Evolutionary conservation across 176 grass and related monocot species (phyloP).

Genomic region (Rhynchospora breviuscula): DNA sequence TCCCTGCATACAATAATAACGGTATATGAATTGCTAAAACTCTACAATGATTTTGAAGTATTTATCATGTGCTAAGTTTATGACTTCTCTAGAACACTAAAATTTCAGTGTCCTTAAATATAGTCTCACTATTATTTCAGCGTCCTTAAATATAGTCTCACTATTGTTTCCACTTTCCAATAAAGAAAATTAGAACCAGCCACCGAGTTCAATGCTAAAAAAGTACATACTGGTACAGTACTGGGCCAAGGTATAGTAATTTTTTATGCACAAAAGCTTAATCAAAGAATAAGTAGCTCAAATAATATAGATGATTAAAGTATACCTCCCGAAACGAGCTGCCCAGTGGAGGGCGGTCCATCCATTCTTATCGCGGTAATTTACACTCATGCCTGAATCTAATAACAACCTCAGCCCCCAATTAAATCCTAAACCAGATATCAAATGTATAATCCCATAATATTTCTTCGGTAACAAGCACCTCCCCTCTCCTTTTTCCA

Average conservation of each 20-base stretch:
- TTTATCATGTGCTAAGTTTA: background rate
- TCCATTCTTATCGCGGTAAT: constrained; percentile 82
- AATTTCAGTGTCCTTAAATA: background rate
- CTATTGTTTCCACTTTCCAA: background rate
- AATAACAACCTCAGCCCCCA: constrained; percentile 59
- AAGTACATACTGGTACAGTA: background rate
- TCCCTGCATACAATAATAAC: constrained; percentile 36
- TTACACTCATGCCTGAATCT: constrained; percentile 63
- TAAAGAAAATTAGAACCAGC: background rate
- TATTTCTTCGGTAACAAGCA: constrained; percentile 52
- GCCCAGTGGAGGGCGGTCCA: constrained; percentile 97
- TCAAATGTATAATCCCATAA: constrained; percentile 62
- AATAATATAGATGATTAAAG: constrained; percentile 1
- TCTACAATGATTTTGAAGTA: background rate
- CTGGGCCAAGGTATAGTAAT: background rate
- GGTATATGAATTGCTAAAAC: background rate
- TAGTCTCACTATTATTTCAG: background rate
- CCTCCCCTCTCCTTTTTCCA: constrained; percentile 30
- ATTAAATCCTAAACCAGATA: constrained; percentile 71
- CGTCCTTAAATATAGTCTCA: background rate
- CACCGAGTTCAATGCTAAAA: background rate
- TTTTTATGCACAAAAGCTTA: background rate
- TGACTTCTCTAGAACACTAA: background rate
- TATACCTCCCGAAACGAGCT: constrained; percentile 77
- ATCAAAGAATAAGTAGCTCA: background rate